These are phyloP conservation scores for Nelumbo lutea DNA, from an alignment of 164 flowering plant genomes.

Conservation along the genomic window DNA sequence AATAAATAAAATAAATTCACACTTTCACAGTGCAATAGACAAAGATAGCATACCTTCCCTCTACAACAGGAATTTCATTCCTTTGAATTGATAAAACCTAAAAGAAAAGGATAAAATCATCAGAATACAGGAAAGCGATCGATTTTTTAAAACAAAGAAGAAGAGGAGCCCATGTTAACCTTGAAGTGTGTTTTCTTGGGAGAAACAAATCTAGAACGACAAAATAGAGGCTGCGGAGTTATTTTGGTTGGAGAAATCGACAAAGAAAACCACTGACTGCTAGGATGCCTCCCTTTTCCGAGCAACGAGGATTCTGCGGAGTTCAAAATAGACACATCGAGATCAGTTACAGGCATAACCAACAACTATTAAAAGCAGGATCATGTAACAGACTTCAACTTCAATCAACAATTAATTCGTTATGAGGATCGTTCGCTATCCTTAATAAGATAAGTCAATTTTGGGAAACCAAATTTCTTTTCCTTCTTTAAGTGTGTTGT, in stretches of 20 bases:
- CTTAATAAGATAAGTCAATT: too few species aligned
- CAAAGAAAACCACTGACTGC: constrained; percentile 17
- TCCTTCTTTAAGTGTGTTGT: too few species aligned
- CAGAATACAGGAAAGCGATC: background rate
- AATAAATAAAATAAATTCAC: background rate
- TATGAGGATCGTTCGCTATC: too few species aligned
- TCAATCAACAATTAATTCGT: too few species aligned
- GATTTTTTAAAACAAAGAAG: background rate
- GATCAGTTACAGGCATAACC: background rate
- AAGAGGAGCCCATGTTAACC: constrained; percentile 25
- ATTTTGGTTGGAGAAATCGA: constrained; percentile 10
- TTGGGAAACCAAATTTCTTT: too few species aligned
- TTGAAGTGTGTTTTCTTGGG: constrained; percentile 19
- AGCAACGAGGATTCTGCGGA: constrained; percentile 27
- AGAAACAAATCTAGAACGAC: constrained; percentile 1
- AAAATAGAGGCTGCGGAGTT: constrained; percentile 12
- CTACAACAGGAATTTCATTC: constrained; percentile 32
- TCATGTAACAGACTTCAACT: too few species aligned
- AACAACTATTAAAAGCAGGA: background rate
- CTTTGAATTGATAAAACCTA: constrained; percentile 50
- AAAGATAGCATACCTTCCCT: constrained; percentile 43
- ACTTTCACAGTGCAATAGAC: background rate
- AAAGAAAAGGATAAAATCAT: background rate
- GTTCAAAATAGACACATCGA: background rate
- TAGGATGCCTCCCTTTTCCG: constrained; percentile 13